phyloP scores from a whole-genome alignment of 2,329 filamentous ascomycete genomes.

The Lasiodiplodia theobromae region DNA sequence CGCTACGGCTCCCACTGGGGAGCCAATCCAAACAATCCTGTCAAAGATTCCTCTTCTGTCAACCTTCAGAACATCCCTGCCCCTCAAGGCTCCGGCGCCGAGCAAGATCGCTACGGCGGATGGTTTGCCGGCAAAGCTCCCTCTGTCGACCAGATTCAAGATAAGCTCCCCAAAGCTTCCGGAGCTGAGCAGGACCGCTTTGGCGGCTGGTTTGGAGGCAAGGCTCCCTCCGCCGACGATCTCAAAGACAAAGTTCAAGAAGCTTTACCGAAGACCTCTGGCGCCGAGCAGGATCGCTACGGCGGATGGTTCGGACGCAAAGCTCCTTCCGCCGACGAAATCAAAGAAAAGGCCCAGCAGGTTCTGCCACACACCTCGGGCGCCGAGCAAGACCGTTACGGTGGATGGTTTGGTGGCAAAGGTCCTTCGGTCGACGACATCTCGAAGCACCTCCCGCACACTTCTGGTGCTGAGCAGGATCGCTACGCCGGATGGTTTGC shows the following conservation, averaged over 20 bases:
- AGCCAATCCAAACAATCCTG: conserved; percentile 25
- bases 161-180: conserved; percentile 17
- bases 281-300: conserved; percentile 9
- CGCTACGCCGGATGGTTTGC: conserved; percentile 24
- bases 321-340: conserved; percentile 13
- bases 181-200: conserved; percentile 19
- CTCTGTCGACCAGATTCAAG: conserved; percentile 19
- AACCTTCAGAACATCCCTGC: conserved; percentile 24
- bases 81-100: conserved; percentile 26
- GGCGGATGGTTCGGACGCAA: conserved; percentile 20
- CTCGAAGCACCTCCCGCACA: neutral
- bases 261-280: neutral
- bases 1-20: conserved; percentile 29
- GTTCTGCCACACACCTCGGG: conserved; percentile 16
- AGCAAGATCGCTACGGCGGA: conserved; percentile 29
- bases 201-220: conserved; percentile 28
- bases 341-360: neutral
- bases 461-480: conserved; percentile 20
- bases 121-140: conserved; percentile 26
- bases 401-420: conserved; percentile 14
- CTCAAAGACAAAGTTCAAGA: conserved; percentile 5
- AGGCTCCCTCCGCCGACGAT: conserved; percentile 4
- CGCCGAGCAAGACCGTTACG: conserved; percentile 28
- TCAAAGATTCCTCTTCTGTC: conserved; percentile 23
- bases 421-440: neutral